phyloP scores from a whole-genome alignment of 108 stramenopile species.

The Pseudonitzschia pungens region DNA sequence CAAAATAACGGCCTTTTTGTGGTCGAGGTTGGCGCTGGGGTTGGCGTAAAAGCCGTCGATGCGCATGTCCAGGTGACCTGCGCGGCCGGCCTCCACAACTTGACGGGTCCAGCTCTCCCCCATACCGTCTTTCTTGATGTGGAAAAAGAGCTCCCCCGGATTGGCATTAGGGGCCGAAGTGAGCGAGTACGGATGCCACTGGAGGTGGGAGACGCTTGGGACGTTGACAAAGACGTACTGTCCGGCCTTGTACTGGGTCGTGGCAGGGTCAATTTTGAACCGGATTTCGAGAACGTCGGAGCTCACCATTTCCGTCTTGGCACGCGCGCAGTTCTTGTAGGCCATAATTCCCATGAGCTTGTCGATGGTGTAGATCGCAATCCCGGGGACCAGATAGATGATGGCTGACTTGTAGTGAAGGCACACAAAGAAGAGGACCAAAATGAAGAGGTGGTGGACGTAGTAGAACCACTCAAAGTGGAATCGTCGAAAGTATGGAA shows the following conservation, averaged over 20 bases:
- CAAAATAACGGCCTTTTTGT: neutral
- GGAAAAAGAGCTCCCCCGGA: neutral
- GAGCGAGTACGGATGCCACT: conserved; percentile 11
- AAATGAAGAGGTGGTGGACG: conserved; percentile 1
- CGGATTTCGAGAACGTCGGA: neutral
- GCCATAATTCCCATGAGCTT: conserved; percentile 2
- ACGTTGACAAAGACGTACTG: conserved; percentile 10
- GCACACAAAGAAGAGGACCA: conserved; percentile 4
- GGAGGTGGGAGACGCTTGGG: neutral
- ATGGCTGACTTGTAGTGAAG: neutral
- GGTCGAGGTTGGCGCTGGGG: neutral
- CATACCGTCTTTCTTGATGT: conserved; percentile 2
- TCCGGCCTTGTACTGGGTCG: neutral
- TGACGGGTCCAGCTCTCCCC: neutral
- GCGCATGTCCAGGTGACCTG: neutral
- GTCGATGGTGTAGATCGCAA: conserved; percentile 8
- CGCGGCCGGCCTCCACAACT: neutral
- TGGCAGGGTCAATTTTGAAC: neutral
- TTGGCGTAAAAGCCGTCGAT: conserved; percentile 1
- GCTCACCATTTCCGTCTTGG: conserved; percentile 2
- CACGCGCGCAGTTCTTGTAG: neutral
- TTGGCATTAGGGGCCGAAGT: neutral
- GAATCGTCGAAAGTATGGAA: neutral
- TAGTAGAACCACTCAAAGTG: conserved; percentile 8
- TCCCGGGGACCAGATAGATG: conserved; percentile 3